Base-by-base conservation (phyloP, 2,329 filamentous ascomycete genomes). In the Cladosporium sp. region DNA sequence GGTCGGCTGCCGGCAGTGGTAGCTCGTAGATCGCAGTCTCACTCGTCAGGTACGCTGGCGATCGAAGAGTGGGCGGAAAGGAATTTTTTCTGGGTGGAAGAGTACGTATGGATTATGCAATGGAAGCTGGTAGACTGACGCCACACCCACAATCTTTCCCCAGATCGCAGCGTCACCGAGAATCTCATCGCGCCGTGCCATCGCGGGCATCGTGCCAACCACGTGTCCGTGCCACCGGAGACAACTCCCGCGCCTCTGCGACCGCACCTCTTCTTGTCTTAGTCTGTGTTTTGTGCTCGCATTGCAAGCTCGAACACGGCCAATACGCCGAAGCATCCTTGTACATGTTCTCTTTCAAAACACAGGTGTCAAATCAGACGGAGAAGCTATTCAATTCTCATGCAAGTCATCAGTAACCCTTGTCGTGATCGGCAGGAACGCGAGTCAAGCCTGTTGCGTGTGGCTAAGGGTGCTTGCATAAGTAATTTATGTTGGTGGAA, bases 91-190 rank as follows among this genome's bases (percentile, higher is more conserved):
- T 3, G 4, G 5, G 17, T 12, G n/a, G 30, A 15, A 22, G 30
- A 50, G 47, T 50, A 50, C 47, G 47, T 30, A 50, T 34, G 28
- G 30, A 50, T 50, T 30, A 50, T 34, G 47, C 47, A 50, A 50
- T 28, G 7, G 8, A 25, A 14, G 17, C 30, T 9, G 11, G 30
- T 34, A 9, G 11, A 34, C 11, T 12, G 19, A 50, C 30, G 30
- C 47, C 47, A 22, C 47, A 22, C 30, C 17, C 1, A 20, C 42
- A 45, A 6, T 36, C 7, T 28, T 50, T 50, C 47, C 47, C 47
- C 47, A 50, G 47, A 34, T 9, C 30, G 30, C 30, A 34, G 30
- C 30, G 8, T 34, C 30, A 34, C 30, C 3, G 8, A 34, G 30
- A 34, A 11, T 12, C 30, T 12, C 30, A 34, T 34, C 11, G 30